phyloP scores from a whole-genome alignment of 352 stramenopile genomes.

The Phytophthora pseudosyringae region DNA sequence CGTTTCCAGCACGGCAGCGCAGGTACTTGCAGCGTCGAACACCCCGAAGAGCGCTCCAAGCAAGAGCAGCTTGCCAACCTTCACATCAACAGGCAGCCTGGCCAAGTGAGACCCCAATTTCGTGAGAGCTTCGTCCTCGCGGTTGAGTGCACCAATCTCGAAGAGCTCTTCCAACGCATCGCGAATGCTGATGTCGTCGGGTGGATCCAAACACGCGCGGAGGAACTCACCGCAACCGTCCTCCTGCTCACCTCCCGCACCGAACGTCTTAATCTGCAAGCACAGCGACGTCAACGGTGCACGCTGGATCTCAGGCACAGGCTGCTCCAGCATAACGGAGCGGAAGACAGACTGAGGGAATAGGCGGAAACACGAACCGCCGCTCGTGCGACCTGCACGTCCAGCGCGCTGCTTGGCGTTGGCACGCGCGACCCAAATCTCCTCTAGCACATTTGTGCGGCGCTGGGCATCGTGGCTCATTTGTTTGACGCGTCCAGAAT shows the following conservation, averaged over 20 bases:
- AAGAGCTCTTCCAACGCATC: conserved; percentile 93
- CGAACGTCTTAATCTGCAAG: conserved; percentile 95
- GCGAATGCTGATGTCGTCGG: conserved; percentile 81
- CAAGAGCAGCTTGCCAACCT: conserved; percentile 97
- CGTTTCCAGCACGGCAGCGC: conserved; percentile 77
- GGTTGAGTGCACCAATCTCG: conserved; percentile 87
- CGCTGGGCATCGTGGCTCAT: conserved; percentile 82
- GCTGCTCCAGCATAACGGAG: conserved; percentile 76
- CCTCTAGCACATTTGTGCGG: conserved; percentile 90
- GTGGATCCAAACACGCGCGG: conserved; percentile 92
- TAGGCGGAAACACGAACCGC: conserved; percentile 91
- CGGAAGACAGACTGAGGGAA: conserved; percentile 84
- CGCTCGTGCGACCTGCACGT: conserved; percentile 93
- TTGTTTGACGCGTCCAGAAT: conserved; percentile 95
- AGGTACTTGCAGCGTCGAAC: conserved; percentile 70
- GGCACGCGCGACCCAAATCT: conserved; percentile 92
- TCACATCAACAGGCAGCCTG: conserved; percentile 95
- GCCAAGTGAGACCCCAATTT: conserved; percentile 93
- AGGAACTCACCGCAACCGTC: conserved; percentile 85
- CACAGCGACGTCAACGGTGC: conserved; percentile 95
- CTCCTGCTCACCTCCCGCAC: conserved; percentile 50
- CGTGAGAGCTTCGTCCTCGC: conserved; percentile 85
- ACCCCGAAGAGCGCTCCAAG: conserved; percentile 95
- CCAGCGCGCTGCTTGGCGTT: conserved; percentile 91
- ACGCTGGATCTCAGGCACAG: conserved; percentile 95